These are phyloP conservation scores for Escovopsis sp. DNA, from an alignment of 2,329 filamentous ascomycete genomes.

Conservation along the genomic window DNA sequence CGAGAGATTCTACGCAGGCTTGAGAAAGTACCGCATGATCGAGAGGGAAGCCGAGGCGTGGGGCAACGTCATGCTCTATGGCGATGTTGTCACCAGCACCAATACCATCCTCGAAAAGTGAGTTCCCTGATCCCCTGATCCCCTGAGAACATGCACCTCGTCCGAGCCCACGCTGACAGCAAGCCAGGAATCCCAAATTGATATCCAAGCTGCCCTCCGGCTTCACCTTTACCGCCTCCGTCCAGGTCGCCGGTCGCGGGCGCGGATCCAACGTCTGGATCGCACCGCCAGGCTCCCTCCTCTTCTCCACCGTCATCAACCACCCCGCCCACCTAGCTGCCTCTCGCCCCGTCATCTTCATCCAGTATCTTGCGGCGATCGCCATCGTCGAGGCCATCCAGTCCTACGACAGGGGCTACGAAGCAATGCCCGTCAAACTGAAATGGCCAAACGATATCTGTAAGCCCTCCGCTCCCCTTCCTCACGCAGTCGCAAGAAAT, in stretches of 20 bases:
- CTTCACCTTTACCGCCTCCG: conserved; percentile 78
- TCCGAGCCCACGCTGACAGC: not conserved
- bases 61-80: conserved; percentile 69
- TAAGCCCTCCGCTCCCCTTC: conserved; percentile 20
- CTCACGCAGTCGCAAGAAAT: no score
- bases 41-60: conserved; percentile 50
- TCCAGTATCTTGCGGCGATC: conserved; percentile 85
- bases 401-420: conserved; percentile 63
- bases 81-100: conserved; percentile 84
- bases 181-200: conserved; percentile 55
- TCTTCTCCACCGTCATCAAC: conserved; percentile 79
- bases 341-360: conserved; percentile 71
- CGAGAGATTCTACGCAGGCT: conserved; percentile 56
- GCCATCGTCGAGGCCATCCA: conserved; percentile 76
- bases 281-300: conserved; percentile 68
- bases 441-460: conserved; percentile 98
- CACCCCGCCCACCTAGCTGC: conserved; percentile 61
- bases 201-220: conserved; percentile 65
- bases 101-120: conserved; percentile 87
- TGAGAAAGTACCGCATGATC: conserved; percentile 47
- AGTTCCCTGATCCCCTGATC: conserved; percentile 4
- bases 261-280: conserved; percentile 92
- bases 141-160: no score
- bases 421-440: conserved; percentile 62
- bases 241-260: conserved; percentile 75